These are phyloP conservation scores for Pichia sp. DNA, from an alignment of 1,139 yeast genomes.

Conservation along the genomic window DNA sequence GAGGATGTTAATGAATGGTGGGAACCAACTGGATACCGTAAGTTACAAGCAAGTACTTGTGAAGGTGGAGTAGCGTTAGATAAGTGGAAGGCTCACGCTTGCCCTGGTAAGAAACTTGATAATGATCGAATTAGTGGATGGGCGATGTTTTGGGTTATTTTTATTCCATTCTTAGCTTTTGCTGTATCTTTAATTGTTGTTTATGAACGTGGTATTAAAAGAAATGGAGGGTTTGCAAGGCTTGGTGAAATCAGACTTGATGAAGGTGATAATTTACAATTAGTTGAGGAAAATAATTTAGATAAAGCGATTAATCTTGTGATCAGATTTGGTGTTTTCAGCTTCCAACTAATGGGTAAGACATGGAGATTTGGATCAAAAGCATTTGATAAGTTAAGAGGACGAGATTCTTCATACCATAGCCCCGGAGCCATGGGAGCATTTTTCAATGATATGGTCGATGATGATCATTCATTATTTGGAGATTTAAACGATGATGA, in stretches of 20 bases:
- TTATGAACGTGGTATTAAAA: constrained; percentile 72
- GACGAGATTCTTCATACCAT: constrained; percentile 22
- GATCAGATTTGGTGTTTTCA: constrained; percentile 49
- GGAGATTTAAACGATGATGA: constrained; percentile 44
- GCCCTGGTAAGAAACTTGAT: constrained; percentile 78
- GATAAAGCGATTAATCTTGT: constrained; percentile 58
- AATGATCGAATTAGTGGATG: constrained; percentile 57
- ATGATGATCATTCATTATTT: constrained; percentile 33
- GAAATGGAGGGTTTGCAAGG: constrained; percentile 74
- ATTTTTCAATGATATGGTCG: constrained; percentile 38
- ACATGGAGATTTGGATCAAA: constrained; percentile 38
- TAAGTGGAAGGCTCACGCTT: constrained; percentile 57
- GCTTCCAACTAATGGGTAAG: constrained; percentile 40
- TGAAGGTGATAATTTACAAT: constrained; percentile 53
- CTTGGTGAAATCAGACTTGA: constrained; percentile 85
- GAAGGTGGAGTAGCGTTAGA: constrained; percentile 67
- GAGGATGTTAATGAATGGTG: constrained; percentile 59
- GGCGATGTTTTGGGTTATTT: constrained; percentile 45
- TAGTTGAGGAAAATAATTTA: constrained; percentile 60
- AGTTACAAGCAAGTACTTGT: constrained; percentile 69
- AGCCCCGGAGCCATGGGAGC: constrained; percentile 34
- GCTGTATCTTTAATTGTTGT: constrained; percentile 61
- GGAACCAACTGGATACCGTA: constrained; percentile 77
- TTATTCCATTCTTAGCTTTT: constrained; percentile 55
- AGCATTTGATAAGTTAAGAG: constrained; percentile 30